phyloP scores from a whole-genome alignment of 768 basidiomycete genomes.

The Exidia glandulosa region DNA sequence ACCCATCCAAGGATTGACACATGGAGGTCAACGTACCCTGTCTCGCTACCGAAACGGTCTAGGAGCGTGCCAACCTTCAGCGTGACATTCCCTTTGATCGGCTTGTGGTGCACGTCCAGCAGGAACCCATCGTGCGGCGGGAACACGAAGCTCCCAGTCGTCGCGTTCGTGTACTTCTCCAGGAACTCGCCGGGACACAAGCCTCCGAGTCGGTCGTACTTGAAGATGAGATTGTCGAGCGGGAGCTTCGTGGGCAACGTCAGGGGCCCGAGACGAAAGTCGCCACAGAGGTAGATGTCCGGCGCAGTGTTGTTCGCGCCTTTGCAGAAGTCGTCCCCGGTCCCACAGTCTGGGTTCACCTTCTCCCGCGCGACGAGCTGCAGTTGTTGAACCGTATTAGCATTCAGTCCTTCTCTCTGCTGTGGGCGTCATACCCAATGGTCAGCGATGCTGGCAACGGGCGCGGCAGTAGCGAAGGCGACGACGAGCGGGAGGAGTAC shows the following conservation, averaged over 20 bases:
- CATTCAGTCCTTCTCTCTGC: too few species aligned
- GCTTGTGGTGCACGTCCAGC: neutral
- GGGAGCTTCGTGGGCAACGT: neutral
- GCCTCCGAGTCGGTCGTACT: neutral
- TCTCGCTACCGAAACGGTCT: slow-evolving; percentile 7
- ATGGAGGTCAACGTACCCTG: too few species aligned
- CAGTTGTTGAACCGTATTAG: too few species aligned
- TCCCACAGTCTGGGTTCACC: neutral
- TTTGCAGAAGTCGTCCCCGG: neutral
- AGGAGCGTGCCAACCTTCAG: slow-evolving; percentile 4
- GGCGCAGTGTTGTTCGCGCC: neutral
- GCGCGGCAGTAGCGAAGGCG: too few species aligned
- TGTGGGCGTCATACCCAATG: too few species aligned
- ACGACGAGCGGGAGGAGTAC: too few species aligned
- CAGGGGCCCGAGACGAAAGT: neutral
- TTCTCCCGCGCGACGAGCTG: too few species aligned
- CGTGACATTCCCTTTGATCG: slow-evolving; percentile 5
- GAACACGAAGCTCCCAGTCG: neutral
- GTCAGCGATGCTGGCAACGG: too few species aligned
- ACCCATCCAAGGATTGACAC: too few species aligned
- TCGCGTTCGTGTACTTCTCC: neutral
- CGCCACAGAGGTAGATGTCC: neutral
- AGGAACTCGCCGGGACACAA: neutral
- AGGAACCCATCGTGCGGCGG: slow-evolving; percentile 4
- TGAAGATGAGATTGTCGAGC: neutral